A percentile compares a stretch with the other conserved stretches of the same genome.
These are phyloP conservation scores for Rhododendron williamsianum DNA, from an alignment of 148 eudicot genomes.

Conservation along the genomic window DNA sequence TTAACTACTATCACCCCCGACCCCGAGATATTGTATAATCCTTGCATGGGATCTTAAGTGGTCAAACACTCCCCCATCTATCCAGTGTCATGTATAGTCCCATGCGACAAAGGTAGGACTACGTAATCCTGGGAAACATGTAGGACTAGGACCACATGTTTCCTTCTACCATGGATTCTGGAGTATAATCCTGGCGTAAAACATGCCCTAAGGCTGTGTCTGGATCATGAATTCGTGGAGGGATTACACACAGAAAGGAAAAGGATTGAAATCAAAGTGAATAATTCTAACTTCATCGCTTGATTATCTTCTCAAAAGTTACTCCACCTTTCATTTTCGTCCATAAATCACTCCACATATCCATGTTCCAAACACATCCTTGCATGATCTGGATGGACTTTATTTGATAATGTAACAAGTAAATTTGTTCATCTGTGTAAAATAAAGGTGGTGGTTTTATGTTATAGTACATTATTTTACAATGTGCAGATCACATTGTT, in stretches of 20 bases:
- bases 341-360: not conserved
- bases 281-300: not conserved
- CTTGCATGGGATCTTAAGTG: not conserved
- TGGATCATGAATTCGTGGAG: not conserved
- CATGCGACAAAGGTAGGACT: not conserved
- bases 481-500: not conserved
- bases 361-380: not conserved
- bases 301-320: not conserved
- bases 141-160: not conserved
- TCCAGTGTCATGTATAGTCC: not conserved
- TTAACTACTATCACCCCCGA: not conserved
- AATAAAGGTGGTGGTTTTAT: not conserved
- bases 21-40: not conserved
- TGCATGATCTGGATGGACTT: not conserved
- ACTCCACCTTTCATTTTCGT: not conserved
- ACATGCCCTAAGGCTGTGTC: not conserved
- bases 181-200: not conserved
- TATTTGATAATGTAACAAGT: not conserved
- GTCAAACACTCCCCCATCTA: too few species aligned
- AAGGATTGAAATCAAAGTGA: not conserved
- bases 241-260: not conserved
- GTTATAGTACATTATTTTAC: not conserved
- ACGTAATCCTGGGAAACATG: not conserved
- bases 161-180: not conserved
- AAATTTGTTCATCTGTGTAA: not conserved